Base-by-base conservation (phyloP, 2,329 filamentous ascomycete genomes). In the Fusarium sp. region DNA sequence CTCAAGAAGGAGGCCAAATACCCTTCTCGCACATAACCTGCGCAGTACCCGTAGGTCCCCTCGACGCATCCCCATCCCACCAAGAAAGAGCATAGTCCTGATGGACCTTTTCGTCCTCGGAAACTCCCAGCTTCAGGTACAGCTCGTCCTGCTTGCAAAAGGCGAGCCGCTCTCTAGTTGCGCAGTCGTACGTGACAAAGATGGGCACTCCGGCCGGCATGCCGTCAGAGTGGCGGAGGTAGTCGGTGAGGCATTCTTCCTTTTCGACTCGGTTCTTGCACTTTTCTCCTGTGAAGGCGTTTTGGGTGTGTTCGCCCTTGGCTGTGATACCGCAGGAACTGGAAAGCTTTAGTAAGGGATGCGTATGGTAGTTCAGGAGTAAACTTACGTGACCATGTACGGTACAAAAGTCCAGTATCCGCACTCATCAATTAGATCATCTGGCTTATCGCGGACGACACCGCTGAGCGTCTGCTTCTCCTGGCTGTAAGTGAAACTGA, bases 351-450 rank as follows among this genome's bases (percentile, higher is more conserved):
- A 52, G 16, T 13, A 47, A 10, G 42, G 16, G 9, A 29, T 18
- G 25, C 6, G 2, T 7, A 29, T 18, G 22, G 7, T n/a, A 18
- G 47, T n/a, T 52, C 9, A 52, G 47, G 47, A 16, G 16, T n/a
- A 6, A 10, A 18, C 47, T 52, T 52, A 67, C 66, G 59, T 69
- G 10, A 66, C 57, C 57, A 59, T 52, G 38, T 66, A 54, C 0
- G 63, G 63, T 2, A 69, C 31, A 50, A 69, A 69, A 16, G 67
- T 54, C 63, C 67, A 69, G 59, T 69, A 69, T 38, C 63, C 67
- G 50, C 67, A 69, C 8, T 69, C 63, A 38, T 62, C 66, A 10
- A 63, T 31, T 3, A 40, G 56, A 25, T 62, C 58, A 7, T 58
- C 38, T 8, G 63, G 63, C 38, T 69, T 69, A 9, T 69, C 63